Evolutionary conservation across 257 asterid genomes (phyloP).

Genomic region (Capsicum baccatum): DNA sequence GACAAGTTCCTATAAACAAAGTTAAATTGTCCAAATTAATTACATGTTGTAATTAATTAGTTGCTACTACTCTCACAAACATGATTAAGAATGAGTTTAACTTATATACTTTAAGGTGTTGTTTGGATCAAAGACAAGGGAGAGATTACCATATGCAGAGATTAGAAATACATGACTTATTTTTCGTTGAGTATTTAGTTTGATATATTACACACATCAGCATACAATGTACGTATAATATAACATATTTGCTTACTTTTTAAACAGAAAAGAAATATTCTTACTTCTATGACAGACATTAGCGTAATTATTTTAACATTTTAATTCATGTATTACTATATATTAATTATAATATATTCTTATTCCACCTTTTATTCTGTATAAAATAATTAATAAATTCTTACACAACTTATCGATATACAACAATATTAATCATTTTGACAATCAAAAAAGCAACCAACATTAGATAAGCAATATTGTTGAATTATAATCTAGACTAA

Average conservation of each 20-base stretch:
- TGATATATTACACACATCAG: too few relatives aligned
- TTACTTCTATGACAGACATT: too few relatives aligned
- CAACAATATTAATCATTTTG: neutral
- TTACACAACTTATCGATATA: neutral
- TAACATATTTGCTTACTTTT: too few relatives aligned
- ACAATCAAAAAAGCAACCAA: neutral
- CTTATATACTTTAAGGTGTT: neutral
- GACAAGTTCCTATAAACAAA: constrained; percentile 53
- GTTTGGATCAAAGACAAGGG: neutral
- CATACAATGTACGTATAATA: too few relatives aligned
- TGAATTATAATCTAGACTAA: neutral
- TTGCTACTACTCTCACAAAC: too few relatives aligned
- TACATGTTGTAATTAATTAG: too few relatives aligned
- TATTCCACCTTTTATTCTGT: neutral
- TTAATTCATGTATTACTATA: too few relatives aligned
- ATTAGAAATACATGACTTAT: neutral
- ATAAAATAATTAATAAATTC: too few relatives aligned
- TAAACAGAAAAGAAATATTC: too few relatives aligned
- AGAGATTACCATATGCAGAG: neutral
- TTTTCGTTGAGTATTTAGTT: too few relatives aligned
- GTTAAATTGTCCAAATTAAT: neutral
- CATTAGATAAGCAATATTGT: neutral
- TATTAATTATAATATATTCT: neutral
- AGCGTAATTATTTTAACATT: too few relatives aligned
- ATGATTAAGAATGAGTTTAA: neutral